Conservation (phyloP, 768 basidiomycete genomes). For the Boletus speciosus region DNA sequence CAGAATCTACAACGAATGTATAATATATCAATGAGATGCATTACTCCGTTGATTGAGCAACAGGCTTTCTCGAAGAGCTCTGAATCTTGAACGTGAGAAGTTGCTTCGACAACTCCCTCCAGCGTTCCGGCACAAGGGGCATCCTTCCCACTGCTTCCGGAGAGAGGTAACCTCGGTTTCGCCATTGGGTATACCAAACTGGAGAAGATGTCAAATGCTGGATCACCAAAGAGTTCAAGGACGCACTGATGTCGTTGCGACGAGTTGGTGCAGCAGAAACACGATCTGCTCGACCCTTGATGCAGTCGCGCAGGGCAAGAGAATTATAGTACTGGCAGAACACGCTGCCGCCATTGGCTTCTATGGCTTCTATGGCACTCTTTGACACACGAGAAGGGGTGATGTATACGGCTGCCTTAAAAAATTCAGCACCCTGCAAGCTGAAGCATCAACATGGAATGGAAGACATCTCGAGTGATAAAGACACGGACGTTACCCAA, state of each 20-base stretch:
- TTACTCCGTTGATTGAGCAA: conserved; percentile 21
- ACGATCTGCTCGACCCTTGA: conserved; percentile 69
- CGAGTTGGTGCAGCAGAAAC: conserved; percentile 79
- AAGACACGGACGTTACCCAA: conserved; percentile 65
- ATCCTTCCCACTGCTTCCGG: conserved; percentile 52
- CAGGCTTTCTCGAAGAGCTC: conserved; percentile 29
- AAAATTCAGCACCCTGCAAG: conserved; percentile 57
- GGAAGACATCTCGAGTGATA: neutral
- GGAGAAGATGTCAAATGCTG: conserved; percentile 1
- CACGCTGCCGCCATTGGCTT: conserved; percentile 76
- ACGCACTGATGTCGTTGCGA: conserved; percentile 78
- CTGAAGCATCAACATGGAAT: neutral
- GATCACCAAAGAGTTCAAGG: neutral
- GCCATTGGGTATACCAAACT: conserved; percentile 79
- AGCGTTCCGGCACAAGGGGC: conserved; percentile 67
- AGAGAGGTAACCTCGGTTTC: conserved; percentile 75
- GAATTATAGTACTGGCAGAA: conserved; percentile 91
- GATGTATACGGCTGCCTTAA: conserved; percentile 74
- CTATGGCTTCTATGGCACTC: conserved; percentile 81
- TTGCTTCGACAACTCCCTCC: conserved; percentile 61
- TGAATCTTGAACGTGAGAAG: conserved; percentile 49
- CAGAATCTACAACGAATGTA: conserved; percentile 18
- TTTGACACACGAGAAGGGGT: conserved; percentile 82
- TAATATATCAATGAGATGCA: conserved; percentile 9
- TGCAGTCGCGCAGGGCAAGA: conserved; percentile 74